Base-by-base conservation (phyloP, 139 green algal species). In the Coelastrella sp. region DNA sequence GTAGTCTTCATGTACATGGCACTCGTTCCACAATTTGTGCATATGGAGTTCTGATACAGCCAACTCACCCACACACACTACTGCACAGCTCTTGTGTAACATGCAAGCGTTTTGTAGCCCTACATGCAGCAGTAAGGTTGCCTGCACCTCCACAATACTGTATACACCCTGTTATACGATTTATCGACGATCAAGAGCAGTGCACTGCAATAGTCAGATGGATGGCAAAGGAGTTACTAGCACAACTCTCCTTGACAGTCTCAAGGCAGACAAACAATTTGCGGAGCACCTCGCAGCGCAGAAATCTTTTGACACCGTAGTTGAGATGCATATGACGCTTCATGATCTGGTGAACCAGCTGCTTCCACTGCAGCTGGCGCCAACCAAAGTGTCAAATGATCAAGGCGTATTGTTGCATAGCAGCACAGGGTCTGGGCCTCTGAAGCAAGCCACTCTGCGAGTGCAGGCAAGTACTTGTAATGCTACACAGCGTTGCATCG, bases 311-410 rank as follows among this genome's bases (percentile, higher is more conserved):
- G 50, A 40, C 9, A 34, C 15, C 17, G 2, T 67, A 40, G 25
- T 81, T 9, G 32, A 48, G 30, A 62, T 37, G 30, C 75, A 82
- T 25, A 51, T 69, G 75, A 60, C 21, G 51, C 35, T 82, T 5
- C 75, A 82, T n/a, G 75, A 72, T 35, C 13, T 53, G 8, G 75
- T 82, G 5, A 69, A 35, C 23, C 17, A 69, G 75, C 35, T 40
- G 32, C 35, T 25, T n/a, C 75, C 75, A 5, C 53, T 82, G 53
- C n/a, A 82, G 75, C 23, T 40, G 15, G 75, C 51, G 3, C 35
- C 7, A 7, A 82, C 75, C 6, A 51, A 34, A 11, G 69, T 79
- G 19, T 79, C 69, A 7, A 35, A 79, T 59, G 4, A 35, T 23
- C 34, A 51, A 7, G 74, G 74, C 5, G 74, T 81, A 9, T 51